Evolutionary conservation across 106 monocot species (phyloP).

Genomic region (Hemerocallis citrina): DNA sequence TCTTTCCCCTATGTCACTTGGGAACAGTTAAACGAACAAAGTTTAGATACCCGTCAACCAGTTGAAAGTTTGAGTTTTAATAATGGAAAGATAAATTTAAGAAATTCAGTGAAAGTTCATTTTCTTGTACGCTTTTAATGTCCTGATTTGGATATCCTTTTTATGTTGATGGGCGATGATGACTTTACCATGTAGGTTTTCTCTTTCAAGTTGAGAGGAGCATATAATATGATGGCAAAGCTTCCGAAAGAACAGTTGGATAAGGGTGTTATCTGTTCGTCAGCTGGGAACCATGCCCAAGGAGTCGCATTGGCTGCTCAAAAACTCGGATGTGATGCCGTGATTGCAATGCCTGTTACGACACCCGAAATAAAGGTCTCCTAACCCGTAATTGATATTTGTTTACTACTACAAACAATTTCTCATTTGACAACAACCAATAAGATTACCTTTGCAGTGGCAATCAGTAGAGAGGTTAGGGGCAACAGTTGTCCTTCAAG

Average conservation of each 20-base stretch:
- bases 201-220: constrained; percentile 90
- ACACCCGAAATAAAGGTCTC: constrained; percentile 92
- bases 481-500: constrained; percentile 68
- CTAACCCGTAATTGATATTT: not conserved
- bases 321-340: constrained; percentile 68
- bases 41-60: too few relatives aligned
- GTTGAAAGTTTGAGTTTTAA: too few relatives aligned
- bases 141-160: too few relatives aligned
- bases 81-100: too few relatives aligned
- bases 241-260: constrained; percentile 62
- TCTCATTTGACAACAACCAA: too few relatives aligned
- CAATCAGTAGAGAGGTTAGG: constrained; percentile 76
- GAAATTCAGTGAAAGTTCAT: too few relatives aligned
- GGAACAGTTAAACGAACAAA: too few relatives aligned
- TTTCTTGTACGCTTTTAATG: too few relatives aligned
- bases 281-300: constrained; percentile 95
- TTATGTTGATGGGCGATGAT: too few relatives aligned
- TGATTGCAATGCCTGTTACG: constrained; percentile 89
- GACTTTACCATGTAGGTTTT: constrained; percentile 77
- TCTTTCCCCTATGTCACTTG: too few relatives aligned
- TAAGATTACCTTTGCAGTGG: constrained; percentile 71
- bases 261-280: constrained; percentile 84
- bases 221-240: constrained; percentile 97
- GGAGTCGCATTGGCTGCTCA: constrained; percentile 83
- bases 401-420: not conserved